Conservation (phyloP, 148 eudicot genomes). For the Talinum fruticosum region DNA sequence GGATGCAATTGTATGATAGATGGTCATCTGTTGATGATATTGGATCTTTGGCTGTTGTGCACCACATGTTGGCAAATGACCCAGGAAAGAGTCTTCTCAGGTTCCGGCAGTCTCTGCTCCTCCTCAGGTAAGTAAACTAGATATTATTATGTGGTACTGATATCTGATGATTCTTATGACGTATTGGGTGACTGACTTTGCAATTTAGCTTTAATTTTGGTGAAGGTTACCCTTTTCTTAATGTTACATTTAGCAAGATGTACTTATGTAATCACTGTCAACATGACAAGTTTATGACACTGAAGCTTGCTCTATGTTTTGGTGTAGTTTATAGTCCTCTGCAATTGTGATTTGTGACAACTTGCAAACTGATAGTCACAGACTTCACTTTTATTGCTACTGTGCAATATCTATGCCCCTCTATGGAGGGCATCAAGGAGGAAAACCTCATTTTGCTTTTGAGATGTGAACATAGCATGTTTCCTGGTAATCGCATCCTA, state of each 20-base stretch:
- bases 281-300: neutral
- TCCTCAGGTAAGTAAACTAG: slow-evolving; percentile 47
- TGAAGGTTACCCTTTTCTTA: neutral
- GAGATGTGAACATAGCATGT: neutral
- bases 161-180: neutral
- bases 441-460: neutral
- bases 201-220: neutral
- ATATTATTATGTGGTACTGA: neutral
- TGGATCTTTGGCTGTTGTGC: slow-evolving; percentile 81
- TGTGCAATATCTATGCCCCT: neutral
- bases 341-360: neutral
- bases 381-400: neutral
- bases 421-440: neutral
- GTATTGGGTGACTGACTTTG: neutral
- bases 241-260: neutral
- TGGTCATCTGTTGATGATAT: slow-evolving; percentile 94
- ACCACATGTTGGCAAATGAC: slow-evolving; percentile 73
- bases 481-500: neutral
- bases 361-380: neutral
- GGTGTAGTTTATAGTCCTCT: neutral
- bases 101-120: slow-evolving; percentile 83
- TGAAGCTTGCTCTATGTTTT: neutral
- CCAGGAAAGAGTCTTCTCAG: slow-evolving; percentile 76
- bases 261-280: neutral
- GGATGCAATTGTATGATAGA: slow-evolving; percentile 83